These are phyloP conservation scores for Wickerhamomyces subpelliculosus DNA, from an alignment of 805 yeast species.

Conservation along the genomic window DNA sequence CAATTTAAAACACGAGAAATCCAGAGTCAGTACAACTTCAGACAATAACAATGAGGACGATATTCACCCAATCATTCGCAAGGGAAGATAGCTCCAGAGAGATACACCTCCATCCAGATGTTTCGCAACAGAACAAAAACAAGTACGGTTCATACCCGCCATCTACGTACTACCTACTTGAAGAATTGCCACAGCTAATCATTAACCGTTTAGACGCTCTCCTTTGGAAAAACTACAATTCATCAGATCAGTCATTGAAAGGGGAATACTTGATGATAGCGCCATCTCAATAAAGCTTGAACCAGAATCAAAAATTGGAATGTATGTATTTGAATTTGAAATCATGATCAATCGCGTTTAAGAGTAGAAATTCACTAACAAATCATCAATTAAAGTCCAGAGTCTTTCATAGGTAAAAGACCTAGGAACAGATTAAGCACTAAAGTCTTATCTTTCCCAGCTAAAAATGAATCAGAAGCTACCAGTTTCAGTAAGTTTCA, in stretches of 20 bases:
- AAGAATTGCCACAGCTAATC: not conserved
- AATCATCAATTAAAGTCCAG: no score
- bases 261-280: not conserved
- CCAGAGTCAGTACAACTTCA: no score
- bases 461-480: slow-evolving; percentile 3
- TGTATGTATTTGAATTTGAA: no score
- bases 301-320: not conserved
- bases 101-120: not conserved
- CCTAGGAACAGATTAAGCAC: no score
- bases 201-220: slow-evolving; percentile 1
- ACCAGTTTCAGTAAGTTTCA: slow-evolving; percentile 3
- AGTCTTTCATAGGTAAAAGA: no score
- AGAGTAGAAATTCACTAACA: no score
- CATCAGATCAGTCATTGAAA: slow-evolving; percentile 1
- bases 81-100: not conserved
- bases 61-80: not conserved
- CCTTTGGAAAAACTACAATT: slow-evolving; percentile 4
- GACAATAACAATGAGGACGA: not conserved
- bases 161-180: not conserved
- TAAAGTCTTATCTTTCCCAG: no score
- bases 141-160: not conserved
- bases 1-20: no score
- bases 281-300: not conserved
- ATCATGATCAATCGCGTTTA: no score
- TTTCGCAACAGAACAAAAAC: not conserved